Evolutionary conservation across 768 basidiomycete genomes (phyloP).

Genomic region (Panaeolus cyanescens): DNA sequence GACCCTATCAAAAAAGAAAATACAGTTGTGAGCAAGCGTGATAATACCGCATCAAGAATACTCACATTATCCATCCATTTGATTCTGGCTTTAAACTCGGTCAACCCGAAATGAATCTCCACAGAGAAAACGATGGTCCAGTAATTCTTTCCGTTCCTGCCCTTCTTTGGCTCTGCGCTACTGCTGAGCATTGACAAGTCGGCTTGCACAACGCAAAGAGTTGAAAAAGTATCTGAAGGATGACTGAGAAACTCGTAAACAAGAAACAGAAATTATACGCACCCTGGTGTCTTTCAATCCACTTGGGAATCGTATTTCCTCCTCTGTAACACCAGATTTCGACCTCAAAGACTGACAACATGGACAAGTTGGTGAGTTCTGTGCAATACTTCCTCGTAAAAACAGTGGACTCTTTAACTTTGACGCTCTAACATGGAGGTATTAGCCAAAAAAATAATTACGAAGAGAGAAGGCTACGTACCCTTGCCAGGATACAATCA

Average conservation of each 20-base stretch:
- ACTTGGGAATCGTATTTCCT: slow-evolving; percentile 68
- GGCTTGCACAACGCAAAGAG: slow-evolving; percentile 76
- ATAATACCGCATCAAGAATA: slow-evolving; percentile 12
- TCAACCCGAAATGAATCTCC: slow-evolving; percentile 82
- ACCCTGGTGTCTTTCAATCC: slow-evolving; percentile 69
- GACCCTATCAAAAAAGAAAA: slow-evolving; percentile 44
- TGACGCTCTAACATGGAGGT: slow-evolving; percentile 49
- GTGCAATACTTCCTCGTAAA: slow-evolving; percentile 84
- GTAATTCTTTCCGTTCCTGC: slow-evolving; percentile 68
- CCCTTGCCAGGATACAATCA: slow-evolving; percentile 75
- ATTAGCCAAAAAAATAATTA: neutral
- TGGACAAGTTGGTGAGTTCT: slow-evolving; percentile 73
- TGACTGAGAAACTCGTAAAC: neutral
- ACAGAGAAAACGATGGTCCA: slow-evolving; percentile 87
- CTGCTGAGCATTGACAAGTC: slow-evolving; percentile 73
- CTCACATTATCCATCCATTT: slow-evolving; percentile 82
- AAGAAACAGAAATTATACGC: slow-evolving; percentile 17
- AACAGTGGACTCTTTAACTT: slow-evolving; percentile 80
- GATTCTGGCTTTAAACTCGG: slow-evolving; percentile 80
- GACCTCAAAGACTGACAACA: slow-evolving; percentile 80
- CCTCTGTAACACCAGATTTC: slow-evolving; percentile 86
- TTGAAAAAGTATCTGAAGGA: slow-evolving; percentile 65
- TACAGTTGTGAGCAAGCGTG: neutral
- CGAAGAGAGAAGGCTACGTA: slow-evolving; percentile 30
- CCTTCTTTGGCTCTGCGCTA: slow-evolving; percentile 68